Conservation (phyloP, 805 yeast genomes). For the Yamadazyma kitorensis region DNA sequence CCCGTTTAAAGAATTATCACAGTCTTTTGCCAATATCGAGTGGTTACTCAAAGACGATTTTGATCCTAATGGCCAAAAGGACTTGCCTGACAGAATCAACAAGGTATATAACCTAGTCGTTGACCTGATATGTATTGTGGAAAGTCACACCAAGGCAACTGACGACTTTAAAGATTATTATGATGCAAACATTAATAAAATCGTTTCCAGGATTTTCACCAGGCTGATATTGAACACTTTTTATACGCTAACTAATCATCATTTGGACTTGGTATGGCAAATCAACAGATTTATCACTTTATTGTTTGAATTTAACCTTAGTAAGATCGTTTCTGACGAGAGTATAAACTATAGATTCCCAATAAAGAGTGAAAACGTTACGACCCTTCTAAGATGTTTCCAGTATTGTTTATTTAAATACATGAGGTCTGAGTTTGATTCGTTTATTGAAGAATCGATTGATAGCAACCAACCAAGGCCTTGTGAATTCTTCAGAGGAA, state of each 20-base stretch:
- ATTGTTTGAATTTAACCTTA: not conserved
- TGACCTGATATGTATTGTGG: constrained; percentile 11
- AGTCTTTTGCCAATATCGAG: constrained; percentile 17
- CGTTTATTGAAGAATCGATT: not conserved
- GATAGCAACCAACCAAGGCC: constrained; percentile 3
- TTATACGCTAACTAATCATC: constrained; percentile 5
- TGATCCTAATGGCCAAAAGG: constrained; percentile 1
- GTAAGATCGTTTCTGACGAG: not conserved
- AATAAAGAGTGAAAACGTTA: not conserved
- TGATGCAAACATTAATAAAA: not conserved
- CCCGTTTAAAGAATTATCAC: constrained; percentile 15
- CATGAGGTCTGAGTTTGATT: constrained; percentile 5
- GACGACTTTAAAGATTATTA: constrained; percentile 11
- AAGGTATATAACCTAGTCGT: constrained; percentile 8
- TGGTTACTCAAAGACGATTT: constrained; percentile 11
- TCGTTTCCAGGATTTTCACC: constrained; percentile 7
- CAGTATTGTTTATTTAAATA: constrained; percentile 12
- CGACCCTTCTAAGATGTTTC: constrained; percentile 1
- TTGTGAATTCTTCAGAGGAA: constrained; percentile 12
- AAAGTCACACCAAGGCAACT: constrained; percentile 2
- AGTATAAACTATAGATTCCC: too few species aligned
- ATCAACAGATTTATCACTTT: constrained; percentile 3
- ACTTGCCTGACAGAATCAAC: constrained; percentile 3
- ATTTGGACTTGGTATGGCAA: constrained; percentile 12
- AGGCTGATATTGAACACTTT: constrained; percentile 4